Evolutionary conservation across 2,329 filamentous ascomycete genomes (phyloP).

Genomic region (Fusarium heterosporum): DNA sequence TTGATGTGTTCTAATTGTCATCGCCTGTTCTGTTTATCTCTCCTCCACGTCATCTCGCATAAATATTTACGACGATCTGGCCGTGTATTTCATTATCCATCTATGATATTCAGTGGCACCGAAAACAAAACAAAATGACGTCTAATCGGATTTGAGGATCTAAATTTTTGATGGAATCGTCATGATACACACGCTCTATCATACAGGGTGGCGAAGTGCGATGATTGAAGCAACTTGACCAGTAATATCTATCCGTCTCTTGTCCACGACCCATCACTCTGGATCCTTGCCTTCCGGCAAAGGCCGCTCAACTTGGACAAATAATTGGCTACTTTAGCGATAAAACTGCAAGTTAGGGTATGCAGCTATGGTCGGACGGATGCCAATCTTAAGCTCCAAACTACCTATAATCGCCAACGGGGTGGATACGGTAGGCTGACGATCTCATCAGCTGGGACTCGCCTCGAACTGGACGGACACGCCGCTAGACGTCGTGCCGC

Average conservation of each 20-base stretch:
- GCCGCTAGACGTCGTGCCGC: constrained; percentile 6
- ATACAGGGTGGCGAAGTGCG: not conserved
- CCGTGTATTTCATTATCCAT: too few species aligned
- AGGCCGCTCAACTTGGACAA: not conserved
- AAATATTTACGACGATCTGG: not conserved
- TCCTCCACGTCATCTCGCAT: not conserved
- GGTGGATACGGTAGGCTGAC: constrained; percentile 27
- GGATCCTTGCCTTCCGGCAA: constrained; percentile 4
- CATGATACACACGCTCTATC: fast-evolving
- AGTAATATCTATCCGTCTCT: not conserved
- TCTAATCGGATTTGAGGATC: not conserved
- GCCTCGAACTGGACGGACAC: not conserved
- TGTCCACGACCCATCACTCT: not conserved
- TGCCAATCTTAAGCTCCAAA: not conserved
- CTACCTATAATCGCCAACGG: constrained; percentile 11
- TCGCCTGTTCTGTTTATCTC: not conserved
- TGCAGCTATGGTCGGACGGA: constrained; percentile 4
- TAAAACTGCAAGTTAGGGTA: not conserved
- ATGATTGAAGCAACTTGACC: not conserved
- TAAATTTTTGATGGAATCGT: too few species aligned
- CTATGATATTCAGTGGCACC: too few species aligned
- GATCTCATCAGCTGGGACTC: not conserved
- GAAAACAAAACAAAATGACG: not conserved
- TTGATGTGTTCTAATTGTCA: too few species aligned
- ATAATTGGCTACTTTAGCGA: not conserved